Evolutionary conservation across 306 rosid genomes (phyloP), one percentile per base, ranked within the genome.

Genomic region (Glycine soja): DNA sequence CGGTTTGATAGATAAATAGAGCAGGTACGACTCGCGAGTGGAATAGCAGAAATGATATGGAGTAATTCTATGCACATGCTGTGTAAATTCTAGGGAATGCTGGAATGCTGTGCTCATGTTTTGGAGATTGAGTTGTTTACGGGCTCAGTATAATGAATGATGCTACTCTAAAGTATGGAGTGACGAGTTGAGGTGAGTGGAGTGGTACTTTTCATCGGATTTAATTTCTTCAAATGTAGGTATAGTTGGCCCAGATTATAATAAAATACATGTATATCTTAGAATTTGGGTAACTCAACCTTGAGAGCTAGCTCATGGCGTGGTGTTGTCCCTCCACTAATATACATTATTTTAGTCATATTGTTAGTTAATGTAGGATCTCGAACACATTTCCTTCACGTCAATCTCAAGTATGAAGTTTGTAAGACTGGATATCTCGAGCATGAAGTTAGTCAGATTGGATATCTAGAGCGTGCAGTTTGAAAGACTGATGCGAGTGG

Each of bases 111-210:
- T 51, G 10, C 14, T 69, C 84, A 4, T 13, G 47, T 53, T 65
- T 42, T 7, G 9, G 46, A 42, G 46, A 6, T 6, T 64, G 15
- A 70, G 79, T 53, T 80, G 74, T 73, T 81, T 65, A 53, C 51
- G 24, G 51, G 75, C 70, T 34, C 34, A 15, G 54, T 81, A 59
- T 54, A 16, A 5, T 36, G 78, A 61, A 61, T 51, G 59, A 50
- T 70, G 58, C 50, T 11, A 7, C 50, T 59, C 10, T 18, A 40
- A 82, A 50, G 43, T 76, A 70, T 64, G 80, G 10, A 30, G 19
- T 65, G 70, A 13, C 24, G 50, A 53, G 72, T 53, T 74, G 42
- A 54, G 50, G 14, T 38, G 71, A 65, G 50, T 65, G 12, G 58
- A 70, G 51, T 50, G 34, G 48, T 30, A 18, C 7, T 38, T 36